Percentiles rank a stretch among this genome's conserved stretches.
Evolutionary conservation across 139 green algal genomes (phyloP).

Genomic region (Bryopsis sp.): DNA sequence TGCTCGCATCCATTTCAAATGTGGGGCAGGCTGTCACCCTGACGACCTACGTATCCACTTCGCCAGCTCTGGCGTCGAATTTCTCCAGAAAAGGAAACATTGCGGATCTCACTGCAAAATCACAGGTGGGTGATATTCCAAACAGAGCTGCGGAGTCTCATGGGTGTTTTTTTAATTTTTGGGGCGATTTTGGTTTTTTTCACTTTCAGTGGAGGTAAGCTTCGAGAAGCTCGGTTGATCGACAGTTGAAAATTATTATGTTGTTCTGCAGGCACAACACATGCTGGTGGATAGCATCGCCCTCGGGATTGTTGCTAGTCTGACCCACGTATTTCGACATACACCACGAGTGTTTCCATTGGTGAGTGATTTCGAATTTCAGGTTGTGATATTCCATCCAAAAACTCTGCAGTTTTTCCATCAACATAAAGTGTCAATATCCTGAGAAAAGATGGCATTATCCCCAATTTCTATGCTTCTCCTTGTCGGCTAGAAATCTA

Average conservation of each 20-base stretch:
- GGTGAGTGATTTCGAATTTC: too few relatives aligned
- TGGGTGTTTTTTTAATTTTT: background rate
- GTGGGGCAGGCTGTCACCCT: slow-evolving; percentile 79
- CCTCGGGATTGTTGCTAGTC: slow-evolving; percentile 36
- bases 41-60: slow-evolving; percentile 76
- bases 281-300: slow-evolving; percentile 85
- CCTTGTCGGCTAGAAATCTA: too few relatives aligned
- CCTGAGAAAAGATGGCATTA: too few relatives aligned
- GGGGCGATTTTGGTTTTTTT: background rate
- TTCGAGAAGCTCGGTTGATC: background rate
- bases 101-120: slow-evolving; percentile 85
- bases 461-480: too few relatives aligned
- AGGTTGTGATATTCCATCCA: too few relatives aligned
- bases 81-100: slow-evolving; percentile 83
- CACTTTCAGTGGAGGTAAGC: background rate
- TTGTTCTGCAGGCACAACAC: slow-evolving; percentile 60
- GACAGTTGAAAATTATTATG: background rate
- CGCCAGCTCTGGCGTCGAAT: slow-evolving; percentile 66
- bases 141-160: background rate
- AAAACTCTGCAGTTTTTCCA: too few relatives aligned
- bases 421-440: too few relatives aligned
- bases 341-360: too few relatives aligned
- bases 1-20: slow-evolving; percentile 75
- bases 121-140: slow-evolving; percentile 36
- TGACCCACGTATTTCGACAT: background rate